Evolutionary conservation across 768 basidiomycete genomes (phyloP), one percentile per base, ranked within the genome.

Genomic region (Suillus ampliporus): DNA sequence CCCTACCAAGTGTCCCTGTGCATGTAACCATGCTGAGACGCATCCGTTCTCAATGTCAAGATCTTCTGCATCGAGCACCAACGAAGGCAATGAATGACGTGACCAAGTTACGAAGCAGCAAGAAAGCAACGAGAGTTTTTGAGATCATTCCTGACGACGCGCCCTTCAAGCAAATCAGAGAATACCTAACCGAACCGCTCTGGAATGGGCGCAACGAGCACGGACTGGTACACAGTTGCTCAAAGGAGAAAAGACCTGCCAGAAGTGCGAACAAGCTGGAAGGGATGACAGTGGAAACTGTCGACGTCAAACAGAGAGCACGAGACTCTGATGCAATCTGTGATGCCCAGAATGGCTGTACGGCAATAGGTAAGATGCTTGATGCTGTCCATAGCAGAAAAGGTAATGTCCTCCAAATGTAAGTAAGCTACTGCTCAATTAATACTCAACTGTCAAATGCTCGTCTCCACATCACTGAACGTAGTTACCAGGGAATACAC

Each of bases 401-500:
- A 23, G 14, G 37, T 40, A 28, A 28, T 56, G 37, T 35, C 53
- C 35, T 19, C 11, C 23, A 52, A 34, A 51, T 46, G 34, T 34
- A 37, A 59, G 34, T 34, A 37, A 59, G 34, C 58, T n/a, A 23
- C 43, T 34, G 4, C 47, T 35, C 44, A 26, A 59, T 51, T 19
- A 48, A n/a, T 34, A 57, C 26, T 61, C 38, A 38, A 35, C 31
- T 37, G 35, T 17, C 56, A 40, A 23, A 46, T 34, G 19, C 40
- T 40, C 52, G 26, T 57, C 47, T 65, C 60, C 26, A 31, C 23
- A 44, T 64, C 54, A 71, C 58, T 77, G 75, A 23, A 75, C 74
- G 38, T 75, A 78, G 76, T 73, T 78, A 85, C 92, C 93, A 60
- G 96, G 97, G 78, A 98, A 98, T 17, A 95, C 91, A 9, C 96